Evolutionary conservation across 2,329 filamentous ascomycete genomes (phyloP).

Genomic region (Cadophora gregata): DNA sequence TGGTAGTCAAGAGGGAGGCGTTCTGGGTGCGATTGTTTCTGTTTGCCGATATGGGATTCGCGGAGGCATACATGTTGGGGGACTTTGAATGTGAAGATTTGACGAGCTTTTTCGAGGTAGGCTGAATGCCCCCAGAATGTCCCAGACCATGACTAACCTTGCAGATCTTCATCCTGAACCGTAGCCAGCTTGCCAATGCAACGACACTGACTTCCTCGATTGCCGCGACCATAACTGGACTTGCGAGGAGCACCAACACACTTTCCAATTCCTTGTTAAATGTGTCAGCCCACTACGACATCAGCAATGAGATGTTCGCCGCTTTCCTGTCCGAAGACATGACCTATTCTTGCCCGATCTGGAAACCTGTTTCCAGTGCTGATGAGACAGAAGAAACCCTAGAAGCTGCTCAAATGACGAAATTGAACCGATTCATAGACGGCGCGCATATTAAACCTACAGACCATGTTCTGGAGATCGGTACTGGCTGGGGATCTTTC

Average conservation of each 20-base stretch:
- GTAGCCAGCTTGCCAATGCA: conserved; percentile 67
- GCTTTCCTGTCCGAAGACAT: conserved; percentile 77
- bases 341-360: conserved; percentile 77
- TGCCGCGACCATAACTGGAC: conserved; percentile 60
- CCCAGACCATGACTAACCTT: conserved; percentile 33
- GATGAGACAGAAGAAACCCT: conserved; percentile 59
- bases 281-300: conserved; percentile 76
- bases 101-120: conserved; percentile 70
- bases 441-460: conserved; percentile 66
- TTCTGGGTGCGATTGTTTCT: conserved; percentile 74
- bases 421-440: conserved; percentile 69
- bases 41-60: conserved; percentile 78
- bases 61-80: conserved; percentile 70
- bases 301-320: conserved; percentile 77
- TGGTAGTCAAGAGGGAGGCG: conserved; percentile 67
- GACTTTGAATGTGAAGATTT: conserved; percentile 72
- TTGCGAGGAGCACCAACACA: conserved; percentile 64
- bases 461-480: conserved; percentile 77
- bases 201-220: conserved; percentile 66
- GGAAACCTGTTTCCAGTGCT: conserved; percentile 54
- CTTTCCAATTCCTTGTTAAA: conserved; percentile 66
- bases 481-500: conserved; percentile 77
- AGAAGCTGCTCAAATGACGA: conserved; percentile 70
- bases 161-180: conserved; percentile 73
- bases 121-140: conserved; percentile 25